Conservation (phyloP, 495 filamentous ascomycete species). For the Gamarada debralockiae region DNA sequence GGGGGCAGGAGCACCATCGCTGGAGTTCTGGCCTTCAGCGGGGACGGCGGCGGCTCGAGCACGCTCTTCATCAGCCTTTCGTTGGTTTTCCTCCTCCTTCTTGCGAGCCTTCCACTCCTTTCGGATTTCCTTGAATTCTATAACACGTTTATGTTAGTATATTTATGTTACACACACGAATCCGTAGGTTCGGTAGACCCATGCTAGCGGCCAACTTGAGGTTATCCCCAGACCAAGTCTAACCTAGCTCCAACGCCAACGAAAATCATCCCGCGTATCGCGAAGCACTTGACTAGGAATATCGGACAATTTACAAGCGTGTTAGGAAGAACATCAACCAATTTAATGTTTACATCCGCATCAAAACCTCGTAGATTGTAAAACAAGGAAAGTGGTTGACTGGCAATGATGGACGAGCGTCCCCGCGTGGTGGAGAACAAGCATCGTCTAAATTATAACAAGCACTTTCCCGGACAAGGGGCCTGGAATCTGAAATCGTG, state of each 20-base stretch:
- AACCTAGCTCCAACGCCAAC: slow-evolving; percentile 20
- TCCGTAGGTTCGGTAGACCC: slow-evolving; percentile 16
- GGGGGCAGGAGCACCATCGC: slow-evolving; percentile 56
- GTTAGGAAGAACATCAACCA: not conserved
- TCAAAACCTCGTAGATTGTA: too few species aligned
- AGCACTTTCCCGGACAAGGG: too few species aligned
- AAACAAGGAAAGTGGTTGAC: too few species aligned
- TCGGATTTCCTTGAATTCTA: slow-evolving; percentile 98
- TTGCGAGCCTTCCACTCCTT: slow-evolving; percentile 99
- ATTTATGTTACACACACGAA: slow-evolving; percentile 24
- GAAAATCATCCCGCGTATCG: slow-evolving; percentile 10
- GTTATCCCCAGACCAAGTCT: slow-evolving; percentile 22
- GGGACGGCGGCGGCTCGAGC: slow-evolving; percentile 64
- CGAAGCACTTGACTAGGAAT: slow-evolving; percentile 3
- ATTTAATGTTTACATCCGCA: too few species aligned
- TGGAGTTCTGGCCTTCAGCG: slow-evolving; percentile 52
- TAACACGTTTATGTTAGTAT: slow-evolving; percentile 31
- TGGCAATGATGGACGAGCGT: too few species aligned
- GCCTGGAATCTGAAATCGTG: too few species aligned
- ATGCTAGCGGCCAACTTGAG: slow-evolving; percentile 22
- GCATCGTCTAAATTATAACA: too few species aligned
- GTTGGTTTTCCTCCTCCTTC: slow-evolving; percentile 91
- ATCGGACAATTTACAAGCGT: slow-evolving; percentile 7
- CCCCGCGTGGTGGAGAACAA: too few species aligned
- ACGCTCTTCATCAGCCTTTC: slow-evolving; percentile 90